Evolutionary conservation across 2,329 filamentous ascomycete species (phyloP), one percentile per base, ranked within the genome.

Genomic region (Diaporthe ilicicola): DNA sequence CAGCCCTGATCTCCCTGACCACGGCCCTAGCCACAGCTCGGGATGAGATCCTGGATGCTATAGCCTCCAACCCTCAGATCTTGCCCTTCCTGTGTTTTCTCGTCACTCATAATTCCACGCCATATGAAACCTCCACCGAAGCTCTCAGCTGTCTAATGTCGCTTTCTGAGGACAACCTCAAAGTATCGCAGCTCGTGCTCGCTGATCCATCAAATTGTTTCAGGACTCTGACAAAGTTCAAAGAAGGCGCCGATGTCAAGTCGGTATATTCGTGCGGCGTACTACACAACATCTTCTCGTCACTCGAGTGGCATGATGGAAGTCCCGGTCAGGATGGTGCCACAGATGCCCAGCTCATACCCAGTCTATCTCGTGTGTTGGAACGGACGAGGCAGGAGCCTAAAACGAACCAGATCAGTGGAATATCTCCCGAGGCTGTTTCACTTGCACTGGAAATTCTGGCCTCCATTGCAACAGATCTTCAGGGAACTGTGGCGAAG

Each of bases 381-480:
- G 81, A 82, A 65, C 77, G 78, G 68, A 77, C 80, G 4, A 76
- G 74, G n/a, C 73, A 79, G 19, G 75, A 74, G 27, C 56, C 69
- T 10, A 73, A 71, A 50, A 74, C 68, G 72, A 76, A 59, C 15
- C 73, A 67, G 74, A 22, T 77, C 75, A 77, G 84, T 44, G 82
- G 79, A 39, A 72, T 79, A 24, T 79, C 79, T 69, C 83, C 81
- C 76, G 86, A 88, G 73, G 83, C 86, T 48, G 78, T 87, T 65
- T 83, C 87, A 75, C 78, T 90, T 19, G 88, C 89, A 3, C 80
- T 92, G 0, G 89, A 92, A 78, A 87, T 90, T 19, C 82, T 91
- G 0, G 90, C 89, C 4, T 89, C 89, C 8, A 91, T 92, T 56
- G 89, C 89, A 51, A 91, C 89, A 3, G 84, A 83, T 55, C 81